Percentiles rank a stretch among this genome's conserved stretches.
phyloP scores from a whole-genome alignment of 805 yeast species.

The Saccharomycopsis guyanensis region DNA sequence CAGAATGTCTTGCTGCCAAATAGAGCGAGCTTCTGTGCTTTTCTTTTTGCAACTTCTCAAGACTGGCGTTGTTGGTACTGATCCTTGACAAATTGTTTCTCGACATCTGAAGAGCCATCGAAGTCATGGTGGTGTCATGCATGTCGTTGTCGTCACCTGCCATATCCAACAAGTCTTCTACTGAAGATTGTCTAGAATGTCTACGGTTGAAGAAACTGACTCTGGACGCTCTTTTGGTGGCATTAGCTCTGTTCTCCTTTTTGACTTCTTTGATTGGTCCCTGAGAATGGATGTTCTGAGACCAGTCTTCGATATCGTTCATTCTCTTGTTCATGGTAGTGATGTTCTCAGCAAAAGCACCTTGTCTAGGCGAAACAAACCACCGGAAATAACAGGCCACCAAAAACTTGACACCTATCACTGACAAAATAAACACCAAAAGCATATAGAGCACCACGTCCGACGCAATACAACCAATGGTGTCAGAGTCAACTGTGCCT shows the following conservation, averaged over 20 bases:
- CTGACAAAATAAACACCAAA: slow-evolving; percentile 73
- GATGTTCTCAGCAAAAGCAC: slow-evolving; percentile 57
- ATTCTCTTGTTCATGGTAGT: slow-evolving; percentile 57
- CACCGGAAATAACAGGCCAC: slow-evolving; percentile 88
- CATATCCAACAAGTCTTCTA: slow-evolving; percentile 3
- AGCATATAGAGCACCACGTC: slow-evolving; percentile 74
- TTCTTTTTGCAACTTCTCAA: slow-evolving; percentile 3
- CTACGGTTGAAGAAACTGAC: slow-evolving; percentile 25
- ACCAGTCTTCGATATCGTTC: slow-evolving; percentile 77
- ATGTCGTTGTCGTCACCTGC: background rate
- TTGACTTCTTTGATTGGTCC: slow-evolving; percentile 49
- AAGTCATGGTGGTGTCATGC: slow-evolving; percentile 9
- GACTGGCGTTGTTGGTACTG: slow-evolving; percentile 1
- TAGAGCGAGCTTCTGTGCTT: slow-evolving; percentile 11
- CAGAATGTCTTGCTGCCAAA: slow-evolving; percentile 9
- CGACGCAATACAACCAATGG: slow-evolving; percentile 93
- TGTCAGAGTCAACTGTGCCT: slow-evolving; percentile 80
- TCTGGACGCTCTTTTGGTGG: slow-evolving; percentile 27
- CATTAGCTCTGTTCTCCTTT: slow-evolving; percentile 44
- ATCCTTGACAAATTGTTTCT: background rate
- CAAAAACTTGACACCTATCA: slow-evolving; percentile 69
- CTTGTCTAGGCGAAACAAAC: slow-evolving; percentile 72
- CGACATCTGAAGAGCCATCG: slow-evolving; percentile 18
- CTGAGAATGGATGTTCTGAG: slow-evolving; percentile 48
- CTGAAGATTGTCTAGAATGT: slow-evolving; percentile 29